Conservation (phyloP, 2,329 filamentous ascomycete genomes). For the Penicillium rolfsii region DNA sequence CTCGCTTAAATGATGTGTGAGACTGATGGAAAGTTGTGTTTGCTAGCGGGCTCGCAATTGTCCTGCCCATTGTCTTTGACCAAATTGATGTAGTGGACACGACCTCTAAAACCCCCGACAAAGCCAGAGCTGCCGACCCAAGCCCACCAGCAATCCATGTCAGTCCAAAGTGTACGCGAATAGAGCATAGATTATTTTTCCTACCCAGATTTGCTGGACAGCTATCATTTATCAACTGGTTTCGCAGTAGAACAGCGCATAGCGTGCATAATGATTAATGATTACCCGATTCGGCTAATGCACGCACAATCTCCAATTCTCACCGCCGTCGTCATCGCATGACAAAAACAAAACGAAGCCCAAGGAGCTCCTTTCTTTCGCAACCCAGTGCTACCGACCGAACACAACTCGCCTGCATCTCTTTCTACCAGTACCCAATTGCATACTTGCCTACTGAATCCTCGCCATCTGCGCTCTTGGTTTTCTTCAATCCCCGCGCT, state of each 20-base stretch:
- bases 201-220: background rate
- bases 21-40: background rate
- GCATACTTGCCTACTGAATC: background rate
- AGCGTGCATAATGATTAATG: background rate
- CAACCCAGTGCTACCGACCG: background rate
- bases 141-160: background rate
- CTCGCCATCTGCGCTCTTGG: background rate
- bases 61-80: background rate
- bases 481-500: background rate
- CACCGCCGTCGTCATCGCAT: slow-evolving; percentile 10
- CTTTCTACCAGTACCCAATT: background rate
- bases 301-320: background rate
- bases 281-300: slow-evolving; percentile 2
- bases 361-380: background rate
- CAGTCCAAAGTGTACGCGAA: background rate
- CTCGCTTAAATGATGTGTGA: background rate
- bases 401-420: background rate
- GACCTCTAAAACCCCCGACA: background rate
- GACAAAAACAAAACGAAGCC: slow-evolving; percentile 9
- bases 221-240: no score
- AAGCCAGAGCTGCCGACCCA: background rate
- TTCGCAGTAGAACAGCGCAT: background rate
- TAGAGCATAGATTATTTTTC: background rate
- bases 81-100: background rate
- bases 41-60: background rate